Percentiles rank a stretch among this genome's conserved stretches.
phyloP scores from a whole-genome alignment of 1,284 basidiomycete genomes.

The Cystobasidium pallidum region DNA sequence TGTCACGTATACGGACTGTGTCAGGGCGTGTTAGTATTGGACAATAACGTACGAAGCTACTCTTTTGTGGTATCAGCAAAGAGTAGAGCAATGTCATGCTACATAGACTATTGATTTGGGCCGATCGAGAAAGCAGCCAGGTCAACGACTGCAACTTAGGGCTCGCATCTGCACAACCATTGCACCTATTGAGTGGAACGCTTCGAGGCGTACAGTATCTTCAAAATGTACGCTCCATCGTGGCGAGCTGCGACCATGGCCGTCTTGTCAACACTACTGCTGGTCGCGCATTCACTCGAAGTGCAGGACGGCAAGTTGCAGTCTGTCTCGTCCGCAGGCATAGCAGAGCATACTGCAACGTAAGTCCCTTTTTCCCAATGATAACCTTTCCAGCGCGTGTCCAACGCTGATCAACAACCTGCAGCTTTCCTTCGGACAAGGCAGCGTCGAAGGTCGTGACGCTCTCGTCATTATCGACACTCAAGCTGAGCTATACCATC shows the following conservation, averaged over 20 bases:
- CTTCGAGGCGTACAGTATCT: not conserved
- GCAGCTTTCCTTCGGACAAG: conserved; percentile 32
- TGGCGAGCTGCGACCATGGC: not conserved
- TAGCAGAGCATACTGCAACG: conserved; percentile 34
- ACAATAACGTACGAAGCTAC: too few relatives aligned
- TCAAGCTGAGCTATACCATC: conserved; percentile 30
- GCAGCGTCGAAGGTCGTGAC: conserved; percentile 10
- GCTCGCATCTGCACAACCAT: not conserved
- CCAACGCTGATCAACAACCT: too few relatives aligned
- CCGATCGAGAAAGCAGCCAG: too few relatives aligned
- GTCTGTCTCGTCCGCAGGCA: conserved; percentile 40
- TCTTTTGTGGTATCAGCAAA: too few relatives aligned
- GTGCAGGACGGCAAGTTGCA: conserved; percentile 39
- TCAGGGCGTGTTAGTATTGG: too few relatives aligned
- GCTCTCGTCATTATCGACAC: conserved; percentile 25
- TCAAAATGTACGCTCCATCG: not conserved
- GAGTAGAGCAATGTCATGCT: too few relatives aligned
- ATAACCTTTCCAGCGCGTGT: too few relatives aligned
- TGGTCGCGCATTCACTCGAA: conserved; percentile 10
- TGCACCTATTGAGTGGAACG: not conserved
- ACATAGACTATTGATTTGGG: too few relatives aligned
- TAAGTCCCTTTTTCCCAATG: not conserved
- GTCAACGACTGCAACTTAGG: too few relatives aligned
- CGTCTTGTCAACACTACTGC: not conserved
- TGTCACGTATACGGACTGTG: too few relatives aligned